phyloP scores from a whole-genome alignment of 495 filamentous ascomycete species.

The Patellaria atrata region DNA sequence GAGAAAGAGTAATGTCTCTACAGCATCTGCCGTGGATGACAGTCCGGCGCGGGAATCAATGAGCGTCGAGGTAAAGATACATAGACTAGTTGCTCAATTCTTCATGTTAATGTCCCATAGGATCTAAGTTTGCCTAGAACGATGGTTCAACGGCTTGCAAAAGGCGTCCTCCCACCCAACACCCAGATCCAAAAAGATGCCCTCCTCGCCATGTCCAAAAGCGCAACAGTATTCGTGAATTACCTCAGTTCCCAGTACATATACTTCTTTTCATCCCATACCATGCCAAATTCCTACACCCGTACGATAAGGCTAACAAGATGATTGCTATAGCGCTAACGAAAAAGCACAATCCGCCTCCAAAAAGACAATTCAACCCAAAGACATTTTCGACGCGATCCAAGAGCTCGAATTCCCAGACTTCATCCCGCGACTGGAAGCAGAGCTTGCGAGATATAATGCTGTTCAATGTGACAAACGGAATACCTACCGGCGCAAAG shows the following conservation, averaged over 20 bases:
- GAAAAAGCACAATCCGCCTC: constrained; percentile 48
- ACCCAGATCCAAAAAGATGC: constrained; percentile 92
- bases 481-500: constrained; percentile 40
- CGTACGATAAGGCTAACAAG: not conserved
- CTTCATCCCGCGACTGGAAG: constrained; percentile 50
- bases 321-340: constrained; percentile 47
- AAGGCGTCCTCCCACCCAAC: constrained; percentile 91
- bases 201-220: constrained; percentile 77
- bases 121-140: constrained; percentile 85
- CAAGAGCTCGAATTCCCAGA: constrained; percentile 70
- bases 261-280: not conserved
- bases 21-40: constrained; percentile 12
- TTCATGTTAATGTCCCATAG: constrained; percentile 31
- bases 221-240: constrained; percentile 86
- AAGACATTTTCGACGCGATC: constrained; percentile 71
- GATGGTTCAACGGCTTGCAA: constrained; percentile 84
- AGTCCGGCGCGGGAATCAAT: constrained; percentile 19
- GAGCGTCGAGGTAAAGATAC: constrained; percentile 23
- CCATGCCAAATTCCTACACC: not conserved
- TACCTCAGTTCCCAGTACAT: constrained; percentile 74
- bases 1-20: constrained; percentile 26
- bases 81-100: not conserved
- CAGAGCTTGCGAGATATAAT: constrained; percentile 47
- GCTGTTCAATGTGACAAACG: constrained; percentile 52
- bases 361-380: constrained; percentile 74